Percentiles rank a stretch among this genome's conserved stretches.
phyloP scores from a whole-genome alignment of 2,329 filamentous ascomycete genomes.

The Cordyceps tenuipes region DNA sequence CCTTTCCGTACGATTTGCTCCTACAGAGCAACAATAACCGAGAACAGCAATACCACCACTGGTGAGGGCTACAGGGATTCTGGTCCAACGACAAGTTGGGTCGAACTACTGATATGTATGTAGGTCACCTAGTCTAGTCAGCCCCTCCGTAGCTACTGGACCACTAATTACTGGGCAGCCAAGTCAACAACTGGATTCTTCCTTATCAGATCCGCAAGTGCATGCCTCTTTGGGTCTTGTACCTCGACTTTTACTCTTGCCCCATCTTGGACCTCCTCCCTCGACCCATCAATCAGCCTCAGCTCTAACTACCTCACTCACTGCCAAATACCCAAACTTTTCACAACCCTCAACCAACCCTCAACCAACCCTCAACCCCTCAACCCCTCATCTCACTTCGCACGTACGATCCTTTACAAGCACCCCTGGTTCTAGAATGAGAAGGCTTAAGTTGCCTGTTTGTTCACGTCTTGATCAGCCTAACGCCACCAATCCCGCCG shows the following conservation, averaged over 20 bases:
- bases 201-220: slow-evolving; percentile 9
- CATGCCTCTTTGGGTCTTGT: slow-evolving; percentile 1
- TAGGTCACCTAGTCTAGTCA: too few species aligned
- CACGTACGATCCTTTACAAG: too few species aligned
- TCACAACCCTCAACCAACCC: not conserved
- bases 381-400: not conserved
- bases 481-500: not conserved
- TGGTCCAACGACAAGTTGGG: not conserved
- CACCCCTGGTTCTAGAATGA: too few species aligned
- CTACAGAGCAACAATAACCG: not conserved
- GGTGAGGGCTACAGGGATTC: not conserved
- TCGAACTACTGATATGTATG: too few species aligned
- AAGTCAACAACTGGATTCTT: not conserved
- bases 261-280: not conserved
- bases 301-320: not conserved
- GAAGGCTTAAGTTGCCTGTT: too few species aligned
- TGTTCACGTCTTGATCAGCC: not conserved
- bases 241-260: not conserved
- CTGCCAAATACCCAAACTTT: not conserved
- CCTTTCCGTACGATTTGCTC: not conserved
- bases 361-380: not conserved
- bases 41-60: not conserved
- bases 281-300: not conserved
- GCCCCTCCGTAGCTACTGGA: not conserved
- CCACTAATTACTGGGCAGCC: not conserved